Percentiles rank a stretch among this genome's conserved stretches.
These are phyloP conservation scores for Hymenoscyphus repandus DNA, from an alignment of 2,329 filamentous ascomycete genomes.

Conservation along the genomic window DNA sequence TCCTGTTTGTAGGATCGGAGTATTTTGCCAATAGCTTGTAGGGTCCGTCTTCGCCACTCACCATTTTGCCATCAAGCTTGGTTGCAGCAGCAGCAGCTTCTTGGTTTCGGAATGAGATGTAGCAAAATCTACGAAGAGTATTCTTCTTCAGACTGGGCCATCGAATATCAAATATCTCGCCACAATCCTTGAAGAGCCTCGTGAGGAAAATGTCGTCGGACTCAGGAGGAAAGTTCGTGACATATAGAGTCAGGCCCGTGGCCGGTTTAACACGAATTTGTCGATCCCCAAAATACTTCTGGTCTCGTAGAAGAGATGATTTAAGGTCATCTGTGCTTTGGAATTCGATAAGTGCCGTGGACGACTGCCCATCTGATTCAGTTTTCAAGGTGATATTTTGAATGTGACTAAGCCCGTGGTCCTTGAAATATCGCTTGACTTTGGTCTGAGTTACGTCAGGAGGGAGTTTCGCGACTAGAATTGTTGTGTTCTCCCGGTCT, in stretches of 20 bases:
- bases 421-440: constrained; percentile 84
- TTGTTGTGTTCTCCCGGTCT: constrained; percentile 84
- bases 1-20: constrained; percentile 75
- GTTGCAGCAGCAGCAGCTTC: constrained; percentile 67
- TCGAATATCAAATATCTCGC: constrained; percentile 77
- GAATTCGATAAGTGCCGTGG: constrained; percentile 81
- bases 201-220: constrained; percentile 68
- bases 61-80: constrained; percentile 62
- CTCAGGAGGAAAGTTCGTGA: constrained; percentile 81
- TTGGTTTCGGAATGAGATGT: constrained; percentile 76
- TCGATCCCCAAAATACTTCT: constrained; percentile 70
- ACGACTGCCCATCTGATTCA: constrained; percentile 54
- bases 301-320: constrained; percentile 74
- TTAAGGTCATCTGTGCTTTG: constrained; percentile 72
- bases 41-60: constrained; percentile 49
- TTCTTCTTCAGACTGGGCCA: constrained; percentile 91
- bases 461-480: constrained; percentile 77
- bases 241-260: constrained; percentile 74
- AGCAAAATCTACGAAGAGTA: constrained; percentile 86
- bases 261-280: constrained; percentile 71
- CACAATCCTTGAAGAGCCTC: constrained; percentile 66
- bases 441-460: constrained; percentile 62
- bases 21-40: constrained; percentile 72
- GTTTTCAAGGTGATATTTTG: constrained; percentile 67
- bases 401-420: constrained; percentile 67